Percentiles rank a stretch among this genome's conserved stretches.
These are phyloP conservation scores for Udeniomyces megalosporus DNA, from an alignment of 768 basidiomycete genomes.

Conservation along the genomic window DNA sequence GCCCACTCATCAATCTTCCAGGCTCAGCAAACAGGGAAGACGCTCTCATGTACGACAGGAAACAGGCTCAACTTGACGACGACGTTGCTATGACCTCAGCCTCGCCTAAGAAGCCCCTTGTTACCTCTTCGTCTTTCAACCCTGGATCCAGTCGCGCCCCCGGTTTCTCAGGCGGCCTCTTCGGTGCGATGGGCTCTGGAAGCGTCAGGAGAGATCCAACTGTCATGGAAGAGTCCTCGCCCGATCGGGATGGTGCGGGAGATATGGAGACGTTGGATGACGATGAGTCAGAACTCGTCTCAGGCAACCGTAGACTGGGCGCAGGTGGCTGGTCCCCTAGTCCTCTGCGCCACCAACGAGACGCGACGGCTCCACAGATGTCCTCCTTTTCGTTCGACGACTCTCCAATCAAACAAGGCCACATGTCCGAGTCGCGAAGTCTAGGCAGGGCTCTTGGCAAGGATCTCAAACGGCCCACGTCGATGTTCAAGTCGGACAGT, in stretches of 20 bases:
- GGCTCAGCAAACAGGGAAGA: not conserved
- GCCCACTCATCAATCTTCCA: too few relatives aligned
- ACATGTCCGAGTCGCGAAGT: not conserved
- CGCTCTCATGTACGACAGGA: not conserved
- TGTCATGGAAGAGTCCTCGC: not conserved
- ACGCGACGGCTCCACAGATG: not conserved
- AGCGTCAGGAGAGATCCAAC: not conserved
- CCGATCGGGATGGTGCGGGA: not conserved
- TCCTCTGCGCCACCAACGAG: not conserved
- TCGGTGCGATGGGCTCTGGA: too few relatives aligned
- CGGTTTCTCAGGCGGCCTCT: not conserved
- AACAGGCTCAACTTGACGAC: not conserved
- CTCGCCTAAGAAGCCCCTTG: not conserved
- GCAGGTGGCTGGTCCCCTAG: constrained; percentile 1
- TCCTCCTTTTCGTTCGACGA: not conserved
- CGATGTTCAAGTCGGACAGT: not conserved
- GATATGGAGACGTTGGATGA: not conserved
- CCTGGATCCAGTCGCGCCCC: not conserved
- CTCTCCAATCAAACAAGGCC: not conserved
- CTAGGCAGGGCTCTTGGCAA: not conserved
- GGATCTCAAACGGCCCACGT: not conserved
- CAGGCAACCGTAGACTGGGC: not conserved
- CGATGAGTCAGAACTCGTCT: too few relatives aligned
- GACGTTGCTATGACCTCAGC: not conserved
- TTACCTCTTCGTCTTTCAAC: not conserved